Evolutionary conservation across 768 basidiomycete genomes (phyloP).

Genomic region (Galerina sulciceps): DNA sequence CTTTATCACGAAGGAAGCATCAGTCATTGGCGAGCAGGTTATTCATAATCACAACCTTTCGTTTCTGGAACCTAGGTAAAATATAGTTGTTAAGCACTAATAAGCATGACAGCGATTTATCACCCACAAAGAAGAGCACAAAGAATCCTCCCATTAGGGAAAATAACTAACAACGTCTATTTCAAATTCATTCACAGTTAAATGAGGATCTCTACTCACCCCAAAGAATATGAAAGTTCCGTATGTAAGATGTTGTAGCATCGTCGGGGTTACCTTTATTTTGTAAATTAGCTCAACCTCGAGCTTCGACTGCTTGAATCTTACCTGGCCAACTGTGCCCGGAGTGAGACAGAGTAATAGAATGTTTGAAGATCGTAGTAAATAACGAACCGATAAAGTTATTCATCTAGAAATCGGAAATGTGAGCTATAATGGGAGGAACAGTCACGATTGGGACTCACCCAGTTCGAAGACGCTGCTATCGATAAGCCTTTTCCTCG

Average conservation of each 20-base stretch:
- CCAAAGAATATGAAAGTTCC: constrained; percentile 83
- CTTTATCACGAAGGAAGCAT: constrained; percentile 17
- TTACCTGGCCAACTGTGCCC: constrained; percentile 51
- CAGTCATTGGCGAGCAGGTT: not conserved
- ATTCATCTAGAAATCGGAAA: constrained; percentile 57
- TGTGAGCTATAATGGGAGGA: not conserved
- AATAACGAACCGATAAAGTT: constrained; percentile 65
- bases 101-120: not conserved
- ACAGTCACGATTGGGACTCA: constrained; percentile 26
- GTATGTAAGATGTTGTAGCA: constrained; percentile 66
- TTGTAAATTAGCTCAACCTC: not conserved
- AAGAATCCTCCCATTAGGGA: constrained; percentile 72
- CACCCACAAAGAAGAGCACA: constrained; percentile 63
- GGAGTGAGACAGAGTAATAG: not conserved
- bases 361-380: not conserved
- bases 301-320: not conserved
- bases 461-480: constrained; percentile 78
- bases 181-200: not conserved
- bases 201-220: constrained; percentile 34
- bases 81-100: not conserved
- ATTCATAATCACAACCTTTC: constrained; percentile 48
- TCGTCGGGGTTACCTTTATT: constrained; percentile 65
- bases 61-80: constrained; percentile 65
- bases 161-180: constrained; percentile 47
- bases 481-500: constrained; percentile 80